Conservation (phyloP, 257 asterid genomes). For the Plantago elongata region DNA sequence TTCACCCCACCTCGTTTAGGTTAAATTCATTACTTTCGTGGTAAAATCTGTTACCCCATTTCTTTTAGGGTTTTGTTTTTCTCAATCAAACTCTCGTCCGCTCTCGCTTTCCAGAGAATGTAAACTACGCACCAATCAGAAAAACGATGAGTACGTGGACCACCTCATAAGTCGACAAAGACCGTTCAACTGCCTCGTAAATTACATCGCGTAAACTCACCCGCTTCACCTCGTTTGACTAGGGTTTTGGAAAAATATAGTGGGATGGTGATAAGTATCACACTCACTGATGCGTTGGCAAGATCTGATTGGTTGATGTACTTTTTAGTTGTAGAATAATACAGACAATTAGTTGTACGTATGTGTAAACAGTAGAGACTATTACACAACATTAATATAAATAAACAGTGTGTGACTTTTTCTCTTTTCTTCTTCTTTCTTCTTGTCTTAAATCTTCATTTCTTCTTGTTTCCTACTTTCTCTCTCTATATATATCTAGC, state of each 20-base stretch:
- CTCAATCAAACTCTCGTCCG: constrained; percentile 12
- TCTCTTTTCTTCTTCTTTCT: constrained; percentile 8
- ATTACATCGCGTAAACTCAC: constrained; percentile 31
- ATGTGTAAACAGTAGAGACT: constrained; percentile 23
- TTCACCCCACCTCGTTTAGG: too few relatives aligned
- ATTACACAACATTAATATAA: background rate
- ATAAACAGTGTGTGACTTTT: constrained; percentile 15
- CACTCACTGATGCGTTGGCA: constrained; percentile 34
- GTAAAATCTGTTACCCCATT: constrained; percentile 25
- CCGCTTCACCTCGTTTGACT: constrained; percentile 27
- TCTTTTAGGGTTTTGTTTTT: constrained; percentile 39
- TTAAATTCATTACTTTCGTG: too few relatives aligned
- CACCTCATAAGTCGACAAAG: constrained; percentile 24
- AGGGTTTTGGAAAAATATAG: constrained; percentile 33
- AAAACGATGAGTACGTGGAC: constrained; percentile 23
- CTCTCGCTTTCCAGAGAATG: background rate
- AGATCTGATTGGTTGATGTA: constrained; percentile 14
- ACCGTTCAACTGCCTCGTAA: constrained; percentile 15
- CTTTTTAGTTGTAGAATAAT: background rate
- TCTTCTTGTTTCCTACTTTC: constrained; percentile 11
- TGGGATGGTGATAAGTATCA: constrained; percentile 37
- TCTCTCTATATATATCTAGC: constrained; percentile 33
- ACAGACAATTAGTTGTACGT: constrained; percentile 14
- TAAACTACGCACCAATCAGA: constrained; percentile 25
- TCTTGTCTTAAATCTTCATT: constrained; percentile 3